Evolutionary conservation across 108 stramenopile species (phyloP).

Genomic region (Cyclotella distinguenda): DNA sequence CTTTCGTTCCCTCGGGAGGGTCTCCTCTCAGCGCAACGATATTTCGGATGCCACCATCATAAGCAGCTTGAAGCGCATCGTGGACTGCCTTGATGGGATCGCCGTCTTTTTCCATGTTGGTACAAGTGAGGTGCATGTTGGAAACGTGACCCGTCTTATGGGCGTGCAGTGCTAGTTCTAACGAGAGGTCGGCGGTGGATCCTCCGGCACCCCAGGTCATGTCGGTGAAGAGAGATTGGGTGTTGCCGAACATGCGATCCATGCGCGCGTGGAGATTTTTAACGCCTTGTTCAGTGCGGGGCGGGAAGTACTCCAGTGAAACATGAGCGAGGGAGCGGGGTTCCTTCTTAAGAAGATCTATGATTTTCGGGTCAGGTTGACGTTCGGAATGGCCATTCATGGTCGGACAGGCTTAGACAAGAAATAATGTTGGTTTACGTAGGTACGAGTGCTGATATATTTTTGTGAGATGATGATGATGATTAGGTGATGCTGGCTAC

Average conservation of each 20-base stretch:
- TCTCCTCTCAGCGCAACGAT: constrained; percentile 99
- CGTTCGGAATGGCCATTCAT: constrained; percentile 23
- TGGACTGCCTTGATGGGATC: constrained; percentile 83
- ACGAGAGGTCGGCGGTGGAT: constrained; percentile 93
- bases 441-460: too few relatives aligned
- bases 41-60: constrained; percentile 92
- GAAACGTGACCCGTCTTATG: constrained; percentile 88
- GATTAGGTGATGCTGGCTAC: too few relatives aligned
- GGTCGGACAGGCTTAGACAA: neutral
- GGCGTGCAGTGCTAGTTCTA: constrained; percentile 86
- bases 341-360: constrained; percentile 65
- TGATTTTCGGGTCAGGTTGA: constrained; percentile 79
- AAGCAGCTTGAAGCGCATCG: constrained; percentile 77
- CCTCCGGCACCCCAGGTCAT: constrained; percentile 99
- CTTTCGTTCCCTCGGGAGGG: constrained; percentile 95
- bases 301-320: constrained; percentile 98
- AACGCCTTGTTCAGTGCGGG: constrained; percentile 93
- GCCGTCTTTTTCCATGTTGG: constrained; percentile 93
- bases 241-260: constrained; percentile 84
- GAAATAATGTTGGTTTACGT: neutral
- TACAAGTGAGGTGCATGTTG: constrained; percentile 99
- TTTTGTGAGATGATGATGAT: too few relatives aligned
- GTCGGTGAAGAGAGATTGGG: constrained; percentile 93
- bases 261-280: constrained; percentile 94
- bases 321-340: constrained; percentile 66